Base-by-base conservation (phyloP, 2,329 filamentous ascomycete species). In the Apiospora phragmitis region DNA sequence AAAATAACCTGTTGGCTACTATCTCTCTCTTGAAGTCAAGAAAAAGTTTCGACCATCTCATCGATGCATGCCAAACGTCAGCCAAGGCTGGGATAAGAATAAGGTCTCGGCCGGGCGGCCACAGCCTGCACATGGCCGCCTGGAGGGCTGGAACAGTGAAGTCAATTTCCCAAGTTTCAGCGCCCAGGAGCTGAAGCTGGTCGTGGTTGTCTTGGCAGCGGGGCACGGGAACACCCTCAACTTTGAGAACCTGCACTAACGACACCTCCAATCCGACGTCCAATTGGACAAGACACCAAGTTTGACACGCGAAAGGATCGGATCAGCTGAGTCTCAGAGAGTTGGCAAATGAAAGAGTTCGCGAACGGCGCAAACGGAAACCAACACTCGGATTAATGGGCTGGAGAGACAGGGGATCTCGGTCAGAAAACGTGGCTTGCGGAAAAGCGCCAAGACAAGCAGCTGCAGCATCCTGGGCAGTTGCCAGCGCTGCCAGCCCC, bases 101-200 rank as follows among this genome's bases (percentile, higher is more conserved):
- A 59, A 59, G 51, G 51, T 59, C 51, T 59, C 51, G 51, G 51
- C 29, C 51, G 51, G 51, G 51, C 51, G 51, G 51, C 51, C 51
- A 18, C 18, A n/a, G 51, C 26, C 29, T 59, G 51, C 26, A 59
- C 51, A 59, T 35, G 51, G 51, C 51, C 26, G 29, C 18, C 26
- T 35, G 29, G 45, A 26, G 12, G 29, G 8, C 26, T 35, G 29
- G 45, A 26, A 24, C 45, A 47, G 26, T 35, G 51, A 59, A 59
- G 43, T 45, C 43, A 45, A 45, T 5, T n/a, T n/a, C 43, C 18
- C 18, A 21, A 45, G 43, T 21, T 35, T 35, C 26, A 32, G 26
- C 6, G 49, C 11, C 4, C 49, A 29, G 26, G 4, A 51, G 12
- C 47, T 55, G 11, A 26, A 29, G 29, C 16, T 32, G 3, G 11